Evolutionary conservation across 163 green algal species (phyloP).

Genomic region (Prototheca cutis): DNA sequence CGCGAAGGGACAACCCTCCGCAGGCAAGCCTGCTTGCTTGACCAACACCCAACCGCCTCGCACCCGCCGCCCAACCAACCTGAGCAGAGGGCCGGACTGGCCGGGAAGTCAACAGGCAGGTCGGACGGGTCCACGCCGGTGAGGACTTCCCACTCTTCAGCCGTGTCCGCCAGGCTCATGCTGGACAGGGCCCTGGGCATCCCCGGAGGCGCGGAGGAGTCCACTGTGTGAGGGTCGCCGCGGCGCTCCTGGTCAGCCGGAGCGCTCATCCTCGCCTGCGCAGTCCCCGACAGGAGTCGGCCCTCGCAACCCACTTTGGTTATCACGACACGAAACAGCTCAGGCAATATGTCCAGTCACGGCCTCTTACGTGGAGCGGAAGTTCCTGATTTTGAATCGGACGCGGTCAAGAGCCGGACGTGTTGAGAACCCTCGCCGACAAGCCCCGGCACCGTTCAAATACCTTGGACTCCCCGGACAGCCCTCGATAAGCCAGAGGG

Average conservation of each 20-base stretch:
- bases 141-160: neutral
- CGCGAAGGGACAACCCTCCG: too few relatives aligned
- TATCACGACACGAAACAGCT: too few relatives aligned
- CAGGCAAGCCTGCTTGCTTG: too few relatives aligned
- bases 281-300: too few relatives aligned
- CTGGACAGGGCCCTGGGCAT: neutral
- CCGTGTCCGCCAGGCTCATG: neutral
- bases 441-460: neutral
- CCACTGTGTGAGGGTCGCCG: neutral
- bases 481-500: neutral
- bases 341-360: too few relatives aligned
- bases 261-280: neutral
- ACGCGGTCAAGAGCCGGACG: neutral
- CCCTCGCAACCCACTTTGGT: too few relatives aligned
- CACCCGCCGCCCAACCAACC: too few relatives aligned
- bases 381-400: neutral
- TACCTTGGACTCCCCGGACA: neutral
- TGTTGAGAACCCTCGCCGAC: too few relatives aligned
- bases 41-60: neutral
- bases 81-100: too few relatives aligned
- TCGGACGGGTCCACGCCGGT: neutral
- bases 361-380: neutral
- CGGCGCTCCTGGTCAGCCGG: neutral
- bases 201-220: neutral
- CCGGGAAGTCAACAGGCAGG: too few relatives aligned